phyloP scores from a whole-genome alignment of 2,329 filamentous ascomycete genomes.

The Fusarium graminum region DNA sequence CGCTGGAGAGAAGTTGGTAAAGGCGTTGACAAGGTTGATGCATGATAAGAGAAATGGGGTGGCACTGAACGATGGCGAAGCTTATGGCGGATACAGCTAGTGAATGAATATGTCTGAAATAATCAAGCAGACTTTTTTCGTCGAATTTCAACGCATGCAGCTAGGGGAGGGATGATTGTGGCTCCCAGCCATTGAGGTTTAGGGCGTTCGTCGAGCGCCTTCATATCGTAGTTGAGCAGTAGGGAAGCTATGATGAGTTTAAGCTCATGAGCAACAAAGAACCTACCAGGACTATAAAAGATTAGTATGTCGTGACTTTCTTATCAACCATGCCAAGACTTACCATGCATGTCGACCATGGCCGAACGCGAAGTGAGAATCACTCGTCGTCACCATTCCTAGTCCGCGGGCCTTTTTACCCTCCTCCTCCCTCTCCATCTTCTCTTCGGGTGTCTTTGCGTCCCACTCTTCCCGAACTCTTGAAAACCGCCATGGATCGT shows the following conservation, averaged over 20 bases:
- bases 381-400: conserved; percentile 67
- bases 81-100: conserved; percentile 32
- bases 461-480: conserved; percentile 57
- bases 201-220: conserved; percentile 56
- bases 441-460: conserved; percentile 45
- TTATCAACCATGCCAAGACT: conserved; percentile 19
- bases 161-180: conserved; percentile 53
- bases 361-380: conserved; percentile 66
- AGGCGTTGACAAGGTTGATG: conserved; percentile 33
- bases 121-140: conserved; percentile 12
- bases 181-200: conserved; percentile 60
- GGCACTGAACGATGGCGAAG: conserved; percentile 14
- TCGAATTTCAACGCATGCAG: conserved; percentile 49
- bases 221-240: conserved; percentile 66
- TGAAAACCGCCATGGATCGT: conserved; percentile 65
- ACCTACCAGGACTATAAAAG: conserved; percentile 61
- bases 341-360: conserved; percentile 67
- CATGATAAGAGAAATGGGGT: conserved; percentile 23
- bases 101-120: background rate
- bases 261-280: conserved; percentile 68
- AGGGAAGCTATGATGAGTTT: conserved; percentile 67
- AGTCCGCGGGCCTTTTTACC: conserved; percentile 54
- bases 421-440: conserved; percentile 51
- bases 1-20: conserved; percentile 24
- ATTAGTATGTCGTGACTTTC: background rate